Base-by-base conservation (phyloP, 148 eudicot species). In the Rhododendron ferrugineum region DNA sequence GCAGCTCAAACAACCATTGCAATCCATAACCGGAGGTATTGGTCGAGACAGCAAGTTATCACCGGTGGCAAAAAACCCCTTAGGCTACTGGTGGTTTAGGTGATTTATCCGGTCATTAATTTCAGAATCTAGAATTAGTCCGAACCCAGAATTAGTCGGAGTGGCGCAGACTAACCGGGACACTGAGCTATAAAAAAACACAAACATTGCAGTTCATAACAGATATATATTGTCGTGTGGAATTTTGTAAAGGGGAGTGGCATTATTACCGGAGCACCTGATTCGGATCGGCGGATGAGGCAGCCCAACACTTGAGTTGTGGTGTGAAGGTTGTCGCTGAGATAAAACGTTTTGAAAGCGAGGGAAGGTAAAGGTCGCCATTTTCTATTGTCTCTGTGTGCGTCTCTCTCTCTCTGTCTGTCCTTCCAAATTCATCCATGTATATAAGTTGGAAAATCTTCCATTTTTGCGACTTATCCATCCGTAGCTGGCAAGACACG, bases 191-290 rank as follows among this genome's bases (percentile, higher is more conserved):
- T 13, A 81, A 32, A 82, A 13, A 30, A 5, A 60, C 20, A 18
- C 6, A 30, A 2, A 46, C 4, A 44, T n/a, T 70, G 23, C 36
- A 16, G 49, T 10, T 14, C 6, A 81, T 44, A 23, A 20, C 8
- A 7, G 26, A 20, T 1, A 50, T 49, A 49, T 47, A 11, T 47
- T 47, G 50, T 47, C 0, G 13, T 47, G 50, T 54, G 28, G 44
- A 26, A 80, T 10, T 10, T 72, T 2, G 10, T 4, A 14, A 30
- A 72, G 54, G 62, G 14, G 42, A 5, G 73, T 23, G 81, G 26
- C 4, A n/a, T 58, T 46, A 86, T 86, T 87, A 94, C 96, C 92
- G n/a, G 92, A 93, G 88, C 92, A 92, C 82, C 49, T 84, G 74
- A 94, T 73, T 20, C 85, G 86, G 84, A 87, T 76, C 70, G 88